These are phyloP conservation scores for Datisca glomerata DNA, from an alignment of 306 rosid genomes.

Conservation along the genomic window DNA sequence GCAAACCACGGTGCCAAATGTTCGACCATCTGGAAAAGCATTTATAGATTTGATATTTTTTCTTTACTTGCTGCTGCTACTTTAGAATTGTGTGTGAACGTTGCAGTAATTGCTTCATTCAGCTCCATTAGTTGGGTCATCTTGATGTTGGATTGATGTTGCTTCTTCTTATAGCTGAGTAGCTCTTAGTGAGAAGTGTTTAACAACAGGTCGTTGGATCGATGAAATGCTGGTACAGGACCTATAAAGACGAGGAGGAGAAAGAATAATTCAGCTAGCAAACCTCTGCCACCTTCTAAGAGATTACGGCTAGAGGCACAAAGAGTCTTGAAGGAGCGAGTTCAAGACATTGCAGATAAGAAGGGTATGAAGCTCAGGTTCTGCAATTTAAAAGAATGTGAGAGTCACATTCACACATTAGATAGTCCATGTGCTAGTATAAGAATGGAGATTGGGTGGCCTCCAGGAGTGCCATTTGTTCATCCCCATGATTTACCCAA, in stretches of 20 bases:
- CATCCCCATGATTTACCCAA: slow-evolving; percentile 98
- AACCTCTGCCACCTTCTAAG: slow-evolving; percentile 97
- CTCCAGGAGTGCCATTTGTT: slow-evolving; percentile 92
- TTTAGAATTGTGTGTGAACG: neutral
- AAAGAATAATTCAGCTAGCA: slow-evolving; percentile 68
- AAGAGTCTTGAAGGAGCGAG: slow-evolving; percentile 89
- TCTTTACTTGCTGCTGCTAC: neutral
- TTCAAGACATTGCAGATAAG: slow-evolving; percentile 96
- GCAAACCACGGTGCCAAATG: no score
- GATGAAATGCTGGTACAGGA: slow-evolving; percentile 99
- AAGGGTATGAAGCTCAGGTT: slow-evolving; percentile 95
- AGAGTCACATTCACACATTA: slow-evolving; percentile 58
- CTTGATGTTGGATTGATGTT: slow-evolving; percentile 15
- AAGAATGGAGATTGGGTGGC: slow-evolving; percentile 95
- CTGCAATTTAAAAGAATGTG: slow-evolving; percentile 95
- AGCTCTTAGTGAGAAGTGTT: slow-evolving; percentile 72
- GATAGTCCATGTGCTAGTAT: slow-evolving; percentile 91
- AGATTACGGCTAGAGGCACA: slow-evolving; percentile 97
- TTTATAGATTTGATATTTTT: no score
- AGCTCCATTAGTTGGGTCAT: slow-evolving; percentile 12
- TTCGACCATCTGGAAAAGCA: no score
- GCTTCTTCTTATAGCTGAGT: slow-evolving; percentile 25
- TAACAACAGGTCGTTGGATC: slow-evolving; percentile 97
- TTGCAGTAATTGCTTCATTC: neutral
- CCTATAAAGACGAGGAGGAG: slow-evolving; percentile 71